Base-by-base conservation (phyloP, 345 rosid genomes). In the Eucalyptus tenuipes region DNA sequence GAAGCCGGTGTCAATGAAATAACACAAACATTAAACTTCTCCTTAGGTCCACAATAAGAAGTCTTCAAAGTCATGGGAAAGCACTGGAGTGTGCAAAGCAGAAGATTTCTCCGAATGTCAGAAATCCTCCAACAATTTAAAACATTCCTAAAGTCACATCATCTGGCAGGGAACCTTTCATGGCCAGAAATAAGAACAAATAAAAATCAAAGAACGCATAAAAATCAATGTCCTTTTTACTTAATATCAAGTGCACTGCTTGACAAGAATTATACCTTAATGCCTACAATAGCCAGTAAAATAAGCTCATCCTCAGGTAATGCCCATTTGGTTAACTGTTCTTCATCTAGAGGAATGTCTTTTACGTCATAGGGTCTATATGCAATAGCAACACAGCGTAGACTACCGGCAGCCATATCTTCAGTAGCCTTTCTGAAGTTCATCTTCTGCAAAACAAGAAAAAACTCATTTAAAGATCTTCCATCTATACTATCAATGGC, bases 331-430 rank as follows among this genome's bases (percentile, higher is more conserved):
- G 93, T 81, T 89, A 95, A 93, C 75, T 92, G 92, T 85, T 95
- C 96, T 91, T 95, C 98, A 88, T 94, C 93, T 89, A 89, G 89
- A 87, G 99, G 99, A 91, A 97, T 92, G 87, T 92, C 95, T 57
- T 95, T 95, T 68, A 29, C 33, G 64, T 94, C 99, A 93, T 86
- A 93, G 89, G 93, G 59, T 92, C 98, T 92, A 87, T 93, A 96
- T 42, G 99, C 99, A 93, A 98, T 91, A 48, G 99, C 99, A 90
- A 98, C 96, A 92, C 99, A 98, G 3, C 99, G 97, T 92, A 98
- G 92, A 92, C 99, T 97, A 79, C 95, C 24, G 80, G 95, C 87
- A 86, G 99, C 99, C 99, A 97, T 97, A 84, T 93, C 96, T 90
- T 94, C 91, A 88, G 97, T 95, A 71, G 97, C 95, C 52, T 88